Evolutionary conservation across 495 filamentous ascomycete genomes (phyloP), one percentile per base, ranked within the genome.

Genomic region (Mycothermus thermophilus): DNA sequence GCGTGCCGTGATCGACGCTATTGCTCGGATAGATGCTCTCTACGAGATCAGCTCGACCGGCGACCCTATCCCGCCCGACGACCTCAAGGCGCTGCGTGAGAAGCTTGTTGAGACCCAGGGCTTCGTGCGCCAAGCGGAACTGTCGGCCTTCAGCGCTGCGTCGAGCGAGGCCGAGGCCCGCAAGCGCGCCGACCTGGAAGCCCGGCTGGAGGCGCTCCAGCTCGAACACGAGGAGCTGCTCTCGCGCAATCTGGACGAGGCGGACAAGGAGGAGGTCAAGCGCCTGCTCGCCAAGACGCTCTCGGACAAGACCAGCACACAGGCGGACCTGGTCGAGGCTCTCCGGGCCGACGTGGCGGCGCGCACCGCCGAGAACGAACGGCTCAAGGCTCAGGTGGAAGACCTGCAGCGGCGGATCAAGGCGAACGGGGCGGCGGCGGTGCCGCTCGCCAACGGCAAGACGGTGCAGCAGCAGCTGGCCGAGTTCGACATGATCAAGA

Each of bases 401-500:
- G 79, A 83, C 37, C 58, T 79, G 11, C 79, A 90, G 55, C 72
- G 74, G 34, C 73, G 72, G 19, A 65, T 77, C 34, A 79, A 79
- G 62, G 59, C 59, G 30, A 65, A 63, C 25, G 59, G 54, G 18
- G 75, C 43, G 44, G 61, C 57, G 23, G 58, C 65, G 34, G 57
- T 66, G 42, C 22, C 22, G 22, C 22, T 25, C 22, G 66, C 76
- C 28, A 83, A 82, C 37, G 81, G 84, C 67, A 94, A 93, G 67
- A 88, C 83, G n/a, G 67, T 93, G 27, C 83, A 93, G 47, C 87
- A 96, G 60, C 88, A 94, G 62, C 87, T 97, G 51, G 80, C 90
- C 36, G 90, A 97, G 47, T 97, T 97, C 43, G 90, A 97, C 60
- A 79, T 80, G 23, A 97, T 97, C 88, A 97, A 97, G 73, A 97